Conservation (phyloP, 805 yeast genomes). For the Kluyveromyces wickerhamii region DNA sequence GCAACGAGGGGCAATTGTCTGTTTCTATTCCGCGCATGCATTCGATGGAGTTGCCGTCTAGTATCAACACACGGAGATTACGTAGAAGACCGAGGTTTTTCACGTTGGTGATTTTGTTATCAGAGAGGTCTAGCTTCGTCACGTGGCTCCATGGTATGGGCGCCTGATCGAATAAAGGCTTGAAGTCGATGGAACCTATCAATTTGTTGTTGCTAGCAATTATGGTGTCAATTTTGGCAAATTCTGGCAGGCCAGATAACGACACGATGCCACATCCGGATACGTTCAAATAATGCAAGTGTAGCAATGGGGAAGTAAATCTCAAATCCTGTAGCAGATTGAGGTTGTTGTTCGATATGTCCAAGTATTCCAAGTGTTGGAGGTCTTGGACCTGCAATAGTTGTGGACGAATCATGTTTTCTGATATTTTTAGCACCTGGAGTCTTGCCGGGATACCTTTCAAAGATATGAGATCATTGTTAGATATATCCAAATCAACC, state of each 20-base stretch:
- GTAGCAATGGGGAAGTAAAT: constrained; percentile 7
- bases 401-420: constrained; percentile 15
- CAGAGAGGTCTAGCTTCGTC: constrained; percentile 18
- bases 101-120: constrained; percentile 17
- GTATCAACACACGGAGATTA: constrained; percentile 13
- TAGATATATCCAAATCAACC: constrained; percentile 12
- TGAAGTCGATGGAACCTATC: constrained; percentile 20
- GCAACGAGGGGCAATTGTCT: constrained; percentile 6
- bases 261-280: constrained; percentile 18
- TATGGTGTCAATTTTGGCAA: constrained; percentile 13
- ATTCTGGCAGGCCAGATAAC: constrained; percentile 15
- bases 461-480: constrained; percentile 18
- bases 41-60: constrained; percentile 22
- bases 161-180: constrained; percentile 11
- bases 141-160: constrained; percentile 17
- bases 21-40: constrained; percentile 7
- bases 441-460: constrained; percentile 15
- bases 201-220: constrained; percentile 18
- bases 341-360: constrained; percentile 18
- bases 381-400: constrained; percentile 13
- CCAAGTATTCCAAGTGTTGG: constrained; percentile 17
- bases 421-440: constrained; percentile 10
- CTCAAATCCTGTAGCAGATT: constrained; percentile 9
- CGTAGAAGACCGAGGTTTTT: constrained; percentile 16
- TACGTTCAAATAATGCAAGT: constrained; percentile 17